Evolutionary conservation across 2,329 filamentous ascomycete genomes (phyloP).

Genomic region (Phialophora chinensis): DNA sequence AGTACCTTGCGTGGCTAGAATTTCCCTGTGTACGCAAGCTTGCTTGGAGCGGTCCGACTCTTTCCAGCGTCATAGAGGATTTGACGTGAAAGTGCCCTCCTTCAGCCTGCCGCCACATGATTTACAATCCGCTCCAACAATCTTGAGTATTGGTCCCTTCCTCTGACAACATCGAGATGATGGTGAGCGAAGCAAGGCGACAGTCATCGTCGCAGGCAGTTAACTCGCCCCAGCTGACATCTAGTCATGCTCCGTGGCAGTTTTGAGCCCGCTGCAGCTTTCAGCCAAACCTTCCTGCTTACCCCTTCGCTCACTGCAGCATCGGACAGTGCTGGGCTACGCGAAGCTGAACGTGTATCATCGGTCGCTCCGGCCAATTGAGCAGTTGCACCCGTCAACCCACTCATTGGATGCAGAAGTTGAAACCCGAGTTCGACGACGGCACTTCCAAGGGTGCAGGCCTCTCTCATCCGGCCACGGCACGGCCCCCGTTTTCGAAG

Average conservation of each 20-base stretch:
- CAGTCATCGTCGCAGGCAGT: not conserved
- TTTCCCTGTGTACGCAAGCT: slow-evolving; percentile 1
- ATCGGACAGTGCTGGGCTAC: not conserved
- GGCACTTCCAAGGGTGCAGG: not conserved
- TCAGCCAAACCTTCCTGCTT: not conserved
- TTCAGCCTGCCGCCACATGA: slow-evolving; percentile 4
- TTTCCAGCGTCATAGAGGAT: not conserved
- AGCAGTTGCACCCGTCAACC: not conserved
- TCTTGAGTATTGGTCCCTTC: not conserved
- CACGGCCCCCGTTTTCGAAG: not conserved
- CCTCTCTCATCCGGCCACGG: not conserved
- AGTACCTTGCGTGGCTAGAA: not conserved
- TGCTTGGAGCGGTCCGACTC: slow-evolving; percentile 6
- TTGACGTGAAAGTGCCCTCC: slow-evolving; percentile 20
- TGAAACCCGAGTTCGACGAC: not conserved
- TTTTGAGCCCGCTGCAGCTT: not conserved
- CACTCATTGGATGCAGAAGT: not conserved
- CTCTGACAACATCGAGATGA: not conserved
- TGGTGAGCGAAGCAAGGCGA: not conserved
- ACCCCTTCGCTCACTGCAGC: not conserved
- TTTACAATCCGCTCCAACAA: not conserved
- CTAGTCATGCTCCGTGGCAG: not conserved
- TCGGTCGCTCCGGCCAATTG: not conserved
- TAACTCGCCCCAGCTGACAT: not conserved
- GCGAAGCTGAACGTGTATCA: not conserved